Evolutionary conservation across 192 early-diverging fungal species (phyloP), one percentile per base, ranked within the genome.

Genomic region (Linnemannia schmuckeri): DNA sequence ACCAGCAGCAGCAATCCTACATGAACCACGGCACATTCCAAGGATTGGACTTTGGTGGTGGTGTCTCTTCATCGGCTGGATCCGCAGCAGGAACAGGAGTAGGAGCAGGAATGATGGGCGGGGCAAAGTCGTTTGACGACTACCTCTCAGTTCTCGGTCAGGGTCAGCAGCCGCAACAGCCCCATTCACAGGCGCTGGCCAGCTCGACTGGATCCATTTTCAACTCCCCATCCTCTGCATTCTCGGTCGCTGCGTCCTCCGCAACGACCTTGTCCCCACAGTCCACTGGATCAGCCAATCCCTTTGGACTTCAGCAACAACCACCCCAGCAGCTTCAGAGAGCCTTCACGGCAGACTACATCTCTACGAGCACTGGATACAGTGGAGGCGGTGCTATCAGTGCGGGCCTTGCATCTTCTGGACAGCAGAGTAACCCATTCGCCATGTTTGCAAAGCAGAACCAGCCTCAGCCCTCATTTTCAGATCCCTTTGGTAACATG

Each of bases 71-170:
- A 47, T 35, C 30, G 3, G 17, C 27, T 30, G 17, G 49, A 9
- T 0, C 61, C 24, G 30, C n/a, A 33, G 12, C 54, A 37, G 37
- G 49, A 35, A 27, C 46, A 35, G 71, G 49, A 55, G 20, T 40
- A 33, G 27, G 61, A 5, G 57, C 52, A 74, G 69, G 13, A 33
- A 40, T 35, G 20, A 4, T 44, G 10, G n/a, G 33, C 6, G 83
- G 79, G 49, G 46, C 84, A 54, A 86, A 81, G 52, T 86, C 84
- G 9, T 86, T 86, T 66, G 84, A 86, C 37, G 84, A 86, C 44
- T 86, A 81, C 63, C 72, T 86, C 15, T 81, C 61, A 4, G 52
- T 66, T 18, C 30, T 86, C 15, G 75, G 79, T 0, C 74, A 86
- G 42, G 71, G 71, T 4, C 73, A 80, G 40, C 72, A 44, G 17